These are phyloP conservation scores for Taiozyma sp. DNA, from an alignment of 1,139 yeast genomes.

Conservation along the genomic window DNA sequence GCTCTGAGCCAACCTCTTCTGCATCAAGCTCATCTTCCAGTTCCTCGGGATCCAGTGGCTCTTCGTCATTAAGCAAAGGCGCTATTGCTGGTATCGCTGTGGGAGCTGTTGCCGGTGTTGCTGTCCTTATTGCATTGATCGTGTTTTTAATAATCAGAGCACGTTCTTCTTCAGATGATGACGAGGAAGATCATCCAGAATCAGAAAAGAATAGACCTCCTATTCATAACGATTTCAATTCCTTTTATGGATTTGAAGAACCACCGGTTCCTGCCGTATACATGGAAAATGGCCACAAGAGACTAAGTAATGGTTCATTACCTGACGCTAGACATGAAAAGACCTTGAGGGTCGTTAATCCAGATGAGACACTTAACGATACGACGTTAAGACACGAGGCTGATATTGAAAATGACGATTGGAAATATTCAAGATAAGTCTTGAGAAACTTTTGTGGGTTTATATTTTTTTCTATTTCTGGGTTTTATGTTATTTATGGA, in stretches of 20 bases:
- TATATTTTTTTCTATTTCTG: not conserved
- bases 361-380: conserved; percentile 20
- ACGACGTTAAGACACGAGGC: conserved; percentile 12
- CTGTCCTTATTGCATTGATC: conserved; percentile 31
- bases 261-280: conserved; percentile 21
- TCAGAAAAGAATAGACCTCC: conserved; percentile 11
- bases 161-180: conserved; percentile 20
- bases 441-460: not conserved
- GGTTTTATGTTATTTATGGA: not conserved
- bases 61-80: conserved; percentile 42
- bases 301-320: conserved; percentile 67
- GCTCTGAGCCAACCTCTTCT: conserved; percentile 11
- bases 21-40: conserved; percentile 8
- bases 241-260: conserved; percentile 4
- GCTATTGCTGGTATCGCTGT: conserved; percentile 73
- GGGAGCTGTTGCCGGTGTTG: conserved; percentile 54
- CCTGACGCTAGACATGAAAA: conserved; percentile 47
- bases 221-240: conserved; percentile 17
- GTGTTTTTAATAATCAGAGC: conserved; percentile 39
- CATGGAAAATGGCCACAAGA: conserved; percentile 29
- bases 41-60: conserved; percentile 17
- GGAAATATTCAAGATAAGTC: not conserved
- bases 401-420: conserved; percentile 4
- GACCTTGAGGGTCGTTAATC: conserved; percentile 21
- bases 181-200: conserved; percentile 22